Base-by-base conservation (phyloP, 495 filamentous ascomycete species). In the Hypoxylon fragiforme region DNA sequence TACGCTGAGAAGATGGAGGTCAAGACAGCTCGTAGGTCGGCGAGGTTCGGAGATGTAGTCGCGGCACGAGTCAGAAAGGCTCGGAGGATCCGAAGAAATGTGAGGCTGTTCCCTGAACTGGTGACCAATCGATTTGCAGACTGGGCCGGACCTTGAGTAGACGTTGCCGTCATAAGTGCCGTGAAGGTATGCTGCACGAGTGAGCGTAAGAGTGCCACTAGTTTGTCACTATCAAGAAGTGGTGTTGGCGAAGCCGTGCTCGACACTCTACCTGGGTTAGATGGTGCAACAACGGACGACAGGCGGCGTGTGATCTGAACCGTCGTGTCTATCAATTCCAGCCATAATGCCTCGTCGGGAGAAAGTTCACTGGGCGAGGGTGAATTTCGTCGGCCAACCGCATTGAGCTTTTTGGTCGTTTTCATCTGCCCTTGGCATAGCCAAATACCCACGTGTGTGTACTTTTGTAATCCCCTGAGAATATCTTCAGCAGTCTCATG, bases 1-100 rank as follows among this genome's bases (percentile, higher is more conserved):
- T 98, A 97, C 0, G 95, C 92, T 1, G 92, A 85, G 70, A 98
- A 98, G 37, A 98, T 91, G 5, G 89, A 90, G 1, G 83, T 76
- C 2, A 98, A 80, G 1, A 97, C 91, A 34, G 82, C 79, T 18
- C 95, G 86, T 9, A 98, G 77, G 63, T 97, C 91, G 3, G 88
- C 85, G 0, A 97, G 81, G 19, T 87, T 92, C 0, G 94, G 90
- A 1, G 92, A 95, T 19, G 87, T 84, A 18, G 77, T 73, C 1
- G 89, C 86, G 0, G 91, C 91, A 14, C 90, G 84, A 2, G 86
- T 82, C n/a, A 98, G 81, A 71, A 98, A 97, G 6, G 88, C 88
- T 16, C 90, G 85, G 3, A 98, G 82, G 44, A 98, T 90, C 40
- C 86, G 89, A 4, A 98, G 81, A 73, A 97, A 97, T 1, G 88